A percentile compares a stretch with the other conserved stretches of the same genome.
phyloP scores from a whole-genome alignment of 345 rosid species.

The Aethionema arabicum region DNA sequence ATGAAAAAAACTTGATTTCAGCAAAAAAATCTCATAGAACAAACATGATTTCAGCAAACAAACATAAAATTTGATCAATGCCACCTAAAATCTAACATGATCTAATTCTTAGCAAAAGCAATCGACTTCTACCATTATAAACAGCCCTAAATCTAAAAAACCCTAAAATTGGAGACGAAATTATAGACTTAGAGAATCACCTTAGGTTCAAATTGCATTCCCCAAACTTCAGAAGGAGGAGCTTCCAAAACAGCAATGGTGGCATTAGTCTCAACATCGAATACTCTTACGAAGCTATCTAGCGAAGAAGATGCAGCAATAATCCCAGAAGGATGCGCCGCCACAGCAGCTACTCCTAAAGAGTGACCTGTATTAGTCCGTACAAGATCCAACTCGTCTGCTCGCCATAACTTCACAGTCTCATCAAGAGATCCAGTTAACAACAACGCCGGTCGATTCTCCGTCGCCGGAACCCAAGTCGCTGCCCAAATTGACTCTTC shows the following conservation, averaged over 20 bases:
- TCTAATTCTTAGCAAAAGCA: background rate
- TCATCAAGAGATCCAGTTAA: slow-evolving; percentile 92
- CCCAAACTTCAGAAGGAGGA: slow-evolving; percentile 98
- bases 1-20: no score
- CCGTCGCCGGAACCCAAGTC: slow-evolving; percentile 83
- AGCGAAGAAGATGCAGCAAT: slow-evolving; percentile 91
- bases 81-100: no score
- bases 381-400: slow-evolving; percentile 76
- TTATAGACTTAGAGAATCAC: slow-evolving; percentile 33
- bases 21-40: no score
- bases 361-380: slow-evolving; percentile 89
- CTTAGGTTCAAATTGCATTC: slow-evolving; percentile 93
- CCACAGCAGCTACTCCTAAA: slow-evolving; percentile 89
- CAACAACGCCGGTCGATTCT: slow-evolving; percentile 61
- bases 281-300: slow-evolving; percentile 94
- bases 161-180: background rate
- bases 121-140: slow-evolving; percentile 2
- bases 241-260: slow-evolving; percentile 89
- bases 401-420: slow-evolving; percentile 81
- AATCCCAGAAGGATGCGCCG: slow-evolving; percentile 93
- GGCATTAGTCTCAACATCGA: slow-evolving; percentile 91
- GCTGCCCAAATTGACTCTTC: slow-evolving; percentile 95
- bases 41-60: no score
- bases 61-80: no score
- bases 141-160: slow-evolving; percentile 1